Conservation (phyloP, 176 grass and related monocot species). For the Zoysia pacifica region DNA sequence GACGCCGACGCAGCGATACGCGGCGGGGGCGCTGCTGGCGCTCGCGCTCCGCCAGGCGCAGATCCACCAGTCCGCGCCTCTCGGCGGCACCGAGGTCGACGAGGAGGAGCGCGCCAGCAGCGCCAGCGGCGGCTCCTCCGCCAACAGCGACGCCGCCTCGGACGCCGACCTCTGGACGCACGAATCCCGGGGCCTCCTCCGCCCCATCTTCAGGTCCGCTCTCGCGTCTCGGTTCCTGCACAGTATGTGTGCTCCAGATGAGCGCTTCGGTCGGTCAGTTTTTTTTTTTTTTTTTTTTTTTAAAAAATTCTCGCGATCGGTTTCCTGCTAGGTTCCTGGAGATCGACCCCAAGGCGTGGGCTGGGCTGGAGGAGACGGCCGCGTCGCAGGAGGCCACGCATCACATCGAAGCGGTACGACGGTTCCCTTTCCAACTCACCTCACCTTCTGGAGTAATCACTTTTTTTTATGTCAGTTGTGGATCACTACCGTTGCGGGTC, state of each 20-base stretch:
- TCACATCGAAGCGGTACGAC: constrained; percentile 82
- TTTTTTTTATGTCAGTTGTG: background rate
- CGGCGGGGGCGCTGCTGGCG: constrained; percentile 83
- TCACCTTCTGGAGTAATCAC: background rate
- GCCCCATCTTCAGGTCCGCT: constrained; percentile 85
- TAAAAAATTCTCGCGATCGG: background rate
- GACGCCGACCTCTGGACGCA: constrained; percentile 72
- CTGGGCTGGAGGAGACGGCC: constrained; percentile 91
- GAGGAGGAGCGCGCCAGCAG: constrained; percentile 48
- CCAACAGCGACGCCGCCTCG: constrained; percentile 30
- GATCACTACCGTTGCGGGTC: background rate
- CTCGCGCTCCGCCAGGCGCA: constrained; percentile 85
- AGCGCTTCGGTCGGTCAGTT: background rate
- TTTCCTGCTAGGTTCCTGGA: constrained; percentile 68
- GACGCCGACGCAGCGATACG: constrained; percentile 79
- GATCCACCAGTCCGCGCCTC: constrained; percentile 82
- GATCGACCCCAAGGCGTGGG: constrained; percentile 74
- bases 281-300: background rate
- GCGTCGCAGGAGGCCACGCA: constrained; percentile 74
- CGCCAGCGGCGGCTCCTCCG: constrained; percentile 45
- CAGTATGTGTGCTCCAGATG: background rate
- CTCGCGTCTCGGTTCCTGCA: too few species aligned
- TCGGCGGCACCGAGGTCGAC: constrained; percentile 38
- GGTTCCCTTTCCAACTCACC: background rate
- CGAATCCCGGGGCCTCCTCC: constrained; percentile 89